Percentiles rank a stretch among this genome's conserved stretches.
phyloP scores from a whole-genome alignment of 1,284 basidiomycete genomes.

The Termitomyces sp. region DNA sequence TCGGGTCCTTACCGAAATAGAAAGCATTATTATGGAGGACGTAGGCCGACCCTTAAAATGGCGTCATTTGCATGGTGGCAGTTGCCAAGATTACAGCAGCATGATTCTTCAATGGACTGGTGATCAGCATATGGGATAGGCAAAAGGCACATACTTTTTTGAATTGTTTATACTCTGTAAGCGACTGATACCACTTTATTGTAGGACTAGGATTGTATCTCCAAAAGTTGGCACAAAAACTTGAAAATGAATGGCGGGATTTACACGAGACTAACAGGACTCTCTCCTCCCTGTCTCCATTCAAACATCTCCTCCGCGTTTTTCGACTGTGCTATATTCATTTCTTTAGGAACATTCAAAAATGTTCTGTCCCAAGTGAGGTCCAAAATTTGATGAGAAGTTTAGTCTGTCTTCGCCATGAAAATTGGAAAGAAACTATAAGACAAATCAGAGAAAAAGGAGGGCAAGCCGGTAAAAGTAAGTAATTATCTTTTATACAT shows the following conservation, averaged over 20 bases:
- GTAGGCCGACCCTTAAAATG: too few relatives aligned
- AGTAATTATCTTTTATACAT: not conserved
- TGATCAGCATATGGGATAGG: conserved; percentile 27
- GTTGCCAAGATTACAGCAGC: not conserved
- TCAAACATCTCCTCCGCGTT: not conserved
- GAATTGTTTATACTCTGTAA: not conserved
- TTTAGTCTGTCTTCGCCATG: not conserved
- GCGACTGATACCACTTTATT: not conserved
- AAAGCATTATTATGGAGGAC: too few relatives aligned
- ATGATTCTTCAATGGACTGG: conserved; percentile 18
- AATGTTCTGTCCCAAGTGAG: not conserved
- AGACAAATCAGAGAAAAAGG: not conserved
- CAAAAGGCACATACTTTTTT: conserved; percentile 19
- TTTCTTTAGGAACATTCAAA: not conserved
- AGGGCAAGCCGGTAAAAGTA: not conserved
- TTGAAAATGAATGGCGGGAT: not conserved
- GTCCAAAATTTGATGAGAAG: conserved; percentile 1
- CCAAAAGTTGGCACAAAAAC: not conserved
- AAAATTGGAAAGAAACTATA: not conserved
- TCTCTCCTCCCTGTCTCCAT: not conserved
- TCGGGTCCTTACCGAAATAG: too few relatives aligned
- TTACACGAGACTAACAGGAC: not conserved
- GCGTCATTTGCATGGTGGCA: too few relatives aligned
- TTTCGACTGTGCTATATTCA: not conserved
- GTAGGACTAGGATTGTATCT: conserved; percentile 1